Base-by-base conservation (phyloP, 2,329 filamentous ascomycete species). In the Ascocoryne sarcoides region DNA sequence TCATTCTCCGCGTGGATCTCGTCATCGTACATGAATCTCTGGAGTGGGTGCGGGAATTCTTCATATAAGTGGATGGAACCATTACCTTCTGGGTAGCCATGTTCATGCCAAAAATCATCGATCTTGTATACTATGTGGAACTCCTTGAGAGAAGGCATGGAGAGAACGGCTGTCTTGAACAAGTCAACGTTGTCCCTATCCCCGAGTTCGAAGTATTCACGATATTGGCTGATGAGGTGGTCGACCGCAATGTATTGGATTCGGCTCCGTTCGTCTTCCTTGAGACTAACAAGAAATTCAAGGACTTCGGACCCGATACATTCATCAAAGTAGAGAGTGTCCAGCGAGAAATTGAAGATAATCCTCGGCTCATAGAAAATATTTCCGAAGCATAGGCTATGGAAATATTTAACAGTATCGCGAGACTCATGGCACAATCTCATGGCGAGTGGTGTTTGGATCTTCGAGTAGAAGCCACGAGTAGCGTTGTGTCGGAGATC, bases 281-380 rank as follows among this genome's bases (percentile, higher is more conserved):
- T 42, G 9, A 52, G 29, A n/a, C 26, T 28, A 2, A 10, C 28
- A 3, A 51, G 18, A 14, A 53, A 38, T 18, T 37, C 30, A 5
- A 33, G 5, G 18, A 44, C 2, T 2, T 44, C 14, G 5, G 10
- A 4, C 2, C 42, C 10, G 4, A 48, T 12, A 3, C 36, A 7
- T 1, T 23, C 1, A 19, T 44, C 17, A 26, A 53, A n/a, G 21
- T 41, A 51, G 2, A 53, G 26, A 1, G 44, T 50, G n/a, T 53
- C 46, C 4, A 51, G 26, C 2, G 39, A 35, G 37, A 49, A 49
- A n/a, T 55, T 51, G 36, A 53, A 53, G 10, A 21, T 7, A 2
- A 43, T 50, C 9, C 16, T 31, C 1, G 43, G 35, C 5, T 33
- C 9, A n/a, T 42, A 28, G 15, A 49, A 14, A 7, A 36, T 5